These are phyloP conservation scores for Lachnellula cervina DNA, from an alignment of 2,329 filamentous ascomycete species.

Conservation along the genomic window DNA sequence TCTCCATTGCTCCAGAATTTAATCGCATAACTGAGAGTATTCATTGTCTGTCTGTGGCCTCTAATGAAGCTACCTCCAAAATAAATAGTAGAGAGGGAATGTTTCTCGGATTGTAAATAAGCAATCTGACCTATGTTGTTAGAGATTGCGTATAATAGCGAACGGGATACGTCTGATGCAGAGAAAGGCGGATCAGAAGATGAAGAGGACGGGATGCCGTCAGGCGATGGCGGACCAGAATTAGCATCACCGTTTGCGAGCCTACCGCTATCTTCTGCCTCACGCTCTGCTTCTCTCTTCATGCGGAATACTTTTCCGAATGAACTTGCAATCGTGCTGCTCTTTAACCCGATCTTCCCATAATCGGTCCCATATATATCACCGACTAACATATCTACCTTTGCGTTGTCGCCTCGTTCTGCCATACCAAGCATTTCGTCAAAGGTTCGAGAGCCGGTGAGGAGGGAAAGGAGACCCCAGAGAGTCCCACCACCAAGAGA, in stretches of 20 bases:
- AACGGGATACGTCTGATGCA: slow-evolving; percentile 81
- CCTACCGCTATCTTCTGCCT: slow-evolving; percentile 66
- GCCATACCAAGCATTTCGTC: slow-evolving; percentile 96
- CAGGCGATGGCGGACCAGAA: slow-evolving; percentile 4
- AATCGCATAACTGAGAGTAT: slow-evolving; percentile 93
- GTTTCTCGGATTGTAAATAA: slow-evolving; percentile 94
- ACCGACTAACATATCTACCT: slow-evolving; percentile 93
- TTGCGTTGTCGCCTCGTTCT: slow-evolving; percentile 83
- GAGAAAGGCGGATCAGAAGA: slow-evolving; percentile 52
- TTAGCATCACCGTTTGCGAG: slow-evolving; percentile 22
- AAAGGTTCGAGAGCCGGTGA: slow-evolving; percentile 93
- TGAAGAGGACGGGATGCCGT: not conserved
- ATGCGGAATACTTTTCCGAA: slow-evolving; percentile 96
- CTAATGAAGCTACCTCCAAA: slow-evolving; percentile 97
- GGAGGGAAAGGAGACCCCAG: slow-evolving; percentile 86
- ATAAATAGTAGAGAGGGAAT: slow-evolving; percentile 87
- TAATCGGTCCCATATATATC: slow-evolving; percentile 98
- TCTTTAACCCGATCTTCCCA: slow-evolving; percentile 92
- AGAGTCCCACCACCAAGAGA: slow-evolving; percentile 95
- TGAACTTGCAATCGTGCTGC: slow-evolving; percentile 88
- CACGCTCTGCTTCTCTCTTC: slow-evolving; percentile 76
- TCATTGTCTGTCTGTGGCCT: slow-evolving; percentile 95
- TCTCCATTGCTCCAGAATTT: slow-evolving; percentile 93
- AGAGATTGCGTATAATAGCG: slow-evolving; percentile 87
- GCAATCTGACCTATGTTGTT: slow-evolving; percentile 99